Percentiles rank a stretch among this genome's conserved stretches.
These are phyloP conservation scores for Geotrichum fermentans DNA, from an alignment of 1,139 yeast genomes.

Conservation along the genomic window DNA sequence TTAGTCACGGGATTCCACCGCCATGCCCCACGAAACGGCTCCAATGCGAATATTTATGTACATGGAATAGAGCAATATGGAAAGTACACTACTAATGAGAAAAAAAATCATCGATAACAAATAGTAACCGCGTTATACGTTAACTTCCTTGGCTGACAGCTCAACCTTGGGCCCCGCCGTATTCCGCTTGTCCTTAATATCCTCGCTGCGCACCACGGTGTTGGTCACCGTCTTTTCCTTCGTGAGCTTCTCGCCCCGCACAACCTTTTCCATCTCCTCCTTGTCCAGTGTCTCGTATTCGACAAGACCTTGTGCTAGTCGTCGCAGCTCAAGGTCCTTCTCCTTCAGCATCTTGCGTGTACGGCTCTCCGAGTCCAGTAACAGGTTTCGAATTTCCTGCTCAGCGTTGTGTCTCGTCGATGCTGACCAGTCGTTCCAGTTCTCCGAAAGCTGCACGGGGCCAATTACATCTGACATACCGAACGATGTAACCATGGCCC, in stretches of 20 bases:
- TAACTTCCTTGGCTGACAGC: not conserved
- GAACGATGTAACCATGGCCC: slow-evolving; percentile 94
- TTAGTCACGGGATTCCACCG: too few species aligned
- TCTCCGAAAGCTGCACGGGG: slow-evolving; percentile 68
- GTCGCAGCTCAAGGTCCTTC: slow-evolving; percentile 64
- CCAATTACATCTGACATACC: slow-evolving; percentile 96
- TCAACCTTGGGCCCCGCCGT: not conserved
- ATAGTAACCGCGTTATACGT: not conserved
- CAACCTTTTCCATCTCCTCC: slow-evolving; percentile 84
- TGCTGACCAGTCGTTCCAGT: slow-evolving; percentile 72
- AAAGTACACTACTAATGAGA: not conserved
- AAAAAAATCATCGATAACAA: not conserved
- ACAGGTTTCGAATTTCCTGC: slow-evolving; percentile 73
- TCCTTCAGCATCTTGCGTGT: slow-evolving; percentile 64
- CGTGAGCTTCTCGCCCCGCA: slow-evolving; percentile 66
- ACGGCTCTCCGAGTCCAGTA: slow-evolving; percentile 72
- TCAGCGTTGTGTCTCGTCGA: slow-evolving; percentile 85
- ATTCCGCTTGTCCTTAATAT: slow-evolving; percentile 37
- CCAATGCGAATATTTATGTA: not conserved
- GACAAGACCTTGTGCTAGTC: slow-evolving; percentile 87
- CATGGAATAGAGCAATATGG: not conserved
- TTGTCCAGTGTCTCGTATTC: slow-evolving; percentile 93
- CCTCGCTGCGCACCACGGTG: slow-evolving; percentile 60
- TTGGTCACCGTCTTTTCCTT: slow-evolving; percentile 67
- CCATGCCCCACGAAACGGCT: too few species aligned